These are phyloP conservation scores for Aspergillus wentii DNA, from an alignment of 495 filamentous ascomycete species.

Conservation along the genomic window DNA sequence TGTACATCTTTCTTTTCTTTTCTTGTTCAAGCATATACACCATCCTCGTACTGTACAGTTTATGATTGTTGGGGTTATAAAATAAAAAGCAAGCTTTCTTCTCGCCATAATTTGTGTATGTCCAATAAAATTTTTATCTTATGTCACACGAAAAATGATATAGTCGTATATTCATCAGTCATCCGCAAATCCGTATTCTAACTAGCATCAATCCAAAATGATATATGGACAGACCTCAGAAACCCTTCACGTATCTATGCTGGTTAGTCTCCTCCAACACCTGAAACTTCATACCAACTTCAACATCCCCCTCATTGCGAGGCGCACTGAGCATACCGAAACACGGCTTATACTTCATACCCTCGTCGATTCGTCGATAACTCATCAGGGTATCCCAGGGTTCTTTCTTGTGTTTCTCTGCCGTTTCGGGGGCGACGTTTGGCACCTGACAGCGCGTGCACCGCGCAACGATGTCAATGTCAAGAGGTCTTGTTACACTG, in stretches of 20 bases:
- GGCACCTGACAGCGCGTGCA: slow-evolving; percentile 80
- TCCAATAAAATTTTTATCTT: too few relatives aligned
- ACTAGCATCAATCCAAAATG: slow-evolving; percentile 3
- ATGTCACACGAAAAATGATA: too few relatives aligned
- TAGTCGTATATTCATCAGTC: too few relatives aligned
- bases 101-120: too few relatives aligned
- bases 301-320: slow-evolving; percentile 41
- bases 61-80: too few relatives aligned
- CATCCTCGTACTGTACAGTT: too few relatives aligned
- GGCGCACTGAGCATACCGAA: slow-evolving; percentile 82
- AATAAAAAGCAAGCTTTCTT: too few relatives aligned
- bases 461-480: slow-evolving; percentile 61
- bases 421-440: slow-evolving; percentile 74
- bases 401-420: slow-evolving; percentile 63
- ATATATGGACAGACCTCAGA: slow-evolving; percentile 11
- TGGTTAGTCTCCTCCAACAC: slow-evolving; percentile 50
- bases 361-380: slow-evolving; percentile 70
- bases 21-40: too few relatives aligned
- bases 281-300: slow-evolving; percentile 50
- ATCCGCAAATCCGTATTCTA: too few relatives aligned
- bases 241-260: slow-evolving; percentile 54
- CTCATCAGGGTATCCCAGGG: slow-evolving; percentile 69
- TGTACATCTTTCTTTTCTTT: too few relatives aligned
- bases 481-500: too few relatives aligned
- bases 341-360: slow-evolving; percentile 65